Base-by-base conservation (phyloP, 257 asterid genomes). In the Cordia subcordata region DNA sequence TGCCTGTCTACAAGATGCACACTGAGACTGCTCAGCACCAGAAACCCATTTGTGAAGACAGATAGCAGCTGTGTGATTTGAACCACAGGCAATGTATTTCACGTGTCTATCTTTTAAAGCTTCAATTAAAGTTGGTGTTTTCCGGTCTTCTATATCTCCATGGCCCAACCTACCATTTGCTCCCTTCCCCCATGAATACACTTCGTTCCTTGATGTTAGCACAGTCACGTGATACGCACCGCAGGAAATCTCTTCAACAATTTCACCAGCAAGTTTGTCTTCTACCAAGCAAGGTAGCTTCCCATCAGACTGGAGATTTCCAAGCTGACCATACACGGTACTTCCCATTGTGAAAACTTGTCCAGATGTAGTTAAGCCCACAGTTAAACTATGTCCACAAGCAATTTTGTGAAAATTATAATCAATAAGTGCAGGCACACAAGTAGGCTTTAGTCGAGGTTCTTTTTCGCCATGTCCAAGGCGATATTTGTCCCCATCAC, bases 401-500 rank as follows among this genome's bases (percentile, higher is more conserved):
- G 95, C 81, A 27, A 90, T 72, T 65, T 87, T 83, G 72, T 83
- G 85, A 68, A 90, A 87, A 67, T 83, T 83, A 76, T 78, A 75
- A 57, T 90, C 96, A n/a, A 90, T 90, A 55, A 90, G 95, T 5
- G 95, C 90, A 13, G 98, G 86, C 37, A 90, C 96, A 42, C 96
- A 87, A 8, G 98, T 87, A 38, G 98, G 98, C 65, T 83, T 75
- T 62, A 90, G 69, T 20, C 94, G 85, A 39, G 98, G 86, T 59
- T 90, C 98, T 63, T 83, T 90, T 67, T 90, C 95, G 40, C 98
- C 98, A 45, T 90, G 98, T 33, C 98, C 98, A 14, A 90, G 94
- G 45, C 98, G 95, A 33, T 82, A 79, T 69, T 87, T 90, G 66
- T 90, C 98, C 35, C 98, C 98, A 21, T 90, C 98, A 10, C 98